Conservation (phyloP, 495 filamentous ascomycete genomes). For the Hypoxylon rickii region DNA sequence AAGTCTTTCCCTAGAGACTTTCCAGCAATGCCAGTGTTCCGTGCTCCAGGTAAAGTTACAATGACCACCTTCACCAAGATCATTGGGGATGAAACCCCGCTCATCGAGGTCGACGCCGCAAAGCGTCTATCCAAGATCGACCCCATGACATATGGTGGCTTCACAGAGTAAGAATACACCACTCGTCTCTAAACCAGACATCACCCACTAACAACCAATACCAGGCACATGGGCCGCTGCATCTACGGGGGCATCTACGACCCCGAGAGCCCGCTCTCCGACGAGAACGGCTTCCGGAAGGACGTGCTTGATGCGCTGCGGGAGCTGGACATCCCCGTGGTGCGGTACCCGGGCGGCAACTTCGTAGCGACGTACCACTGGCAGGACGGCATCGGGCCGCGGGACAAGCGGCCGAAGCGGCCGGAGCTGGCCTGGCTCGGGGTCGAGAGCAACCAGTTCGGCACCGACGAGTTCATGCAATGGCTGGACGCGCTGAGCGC, state of each 20-base stretch:
- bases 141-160: conserved; percentile 74
- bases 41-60: conserved; percentile 8
- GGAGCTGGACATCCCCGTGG: conserved; percentile 72
- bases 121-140: conserved; percentile 70
- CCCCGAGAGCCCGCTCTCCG: conserved; percentile 68
- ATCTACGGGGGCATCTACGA: conserved; percentile 87
- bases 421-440: conserved; percentile 79
- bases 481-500: conserved; percentile 69
- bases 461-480: conserved; percentile 81
- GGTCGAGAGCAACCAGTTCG: conserved; percentile 74
- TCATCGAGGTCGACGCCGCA: conserved; percentile 63
- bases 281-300: conserved; percentile 73
- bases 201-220: conserved; percentile 2
- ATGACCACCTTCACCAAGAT: conserved; percentile 77
- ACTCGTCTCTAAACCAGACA: no score
- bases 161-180: conserved; percentile 62
- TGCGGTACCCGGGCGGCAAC: conserved; percentile 81
- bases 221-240: conserved; percentile 79
- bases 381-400: conserved; percentile 76
- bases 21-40: not conserved
- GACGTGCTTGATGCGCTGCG: conserved; percentile 73
- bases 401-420: conserved; percentile 64
- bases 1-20: not conserved
- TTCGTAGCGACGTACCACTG: conserved; percentile 84
- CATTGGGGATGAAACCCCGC: conserved; percentile 57